Base-by-base conservation (phyloP, 1,139 yeast genomes). In the Debaryomycetaceae sp. region DNA sequence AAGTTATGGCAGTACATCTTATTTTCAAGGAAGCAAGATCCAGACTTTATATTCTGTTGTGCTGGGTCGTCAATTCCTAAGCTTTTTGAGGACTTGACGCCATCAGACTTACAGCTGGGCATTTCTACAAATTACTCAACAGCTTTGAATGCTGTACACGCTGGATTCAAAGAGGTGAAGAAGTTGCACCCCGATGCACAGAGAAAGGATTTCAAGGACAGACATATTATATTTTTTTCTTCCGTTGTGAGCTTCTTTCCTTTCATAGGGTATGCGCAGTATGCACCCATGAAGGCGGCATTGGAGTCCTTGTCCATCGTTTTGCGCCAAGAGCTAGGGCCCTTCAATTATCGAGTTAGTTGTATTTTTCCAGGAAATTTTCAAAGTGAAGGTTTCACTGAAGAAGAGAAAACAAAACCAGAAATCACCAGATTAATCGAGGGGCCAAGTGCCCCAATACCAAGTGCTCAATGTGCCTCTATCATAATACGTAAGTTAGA, bases 21-120 rank as follows among this genome's bases (percentile, higher is more conserved):
- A 11, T 41, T 36, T 5, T 45, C 45, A 2, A 51, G 55, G 8
- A 51, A 54, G 5, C 51, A 53, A 38, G 78, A 74, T 49, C 95
- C 96, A 0, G 96, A 90, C 54, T 78, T 80, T 44, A 79, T 90
- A 8, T 68, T 89, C 51, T 83, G 93, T 59, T 88, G 97, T 66
- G 98, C 97, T 7, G 98, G 98, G 2, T 81, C 86, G 0, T 83
- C 97, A 0, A 66, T 76, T 5, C 96, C 97, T 2, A 90, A 90
- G 45, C 65, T 93, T 39, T 87, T 93, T 55, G 63, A 75, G 4
- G 97, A 91, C 45, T 66, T 85, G 48, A 71, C 84, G 0, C 67
- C 81, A 0, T 63, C 65, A 1, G 89, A 85, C 39, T 63, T 93
- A 22, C 73, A 74, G 23, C 53, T 59, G 6, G 95, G 96, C 9